These are phyloP conservation scores for Cyclotella sp. DNA, from an alignment of 108 stramenopile genomes.

Conservation along the genomic window DNA sequence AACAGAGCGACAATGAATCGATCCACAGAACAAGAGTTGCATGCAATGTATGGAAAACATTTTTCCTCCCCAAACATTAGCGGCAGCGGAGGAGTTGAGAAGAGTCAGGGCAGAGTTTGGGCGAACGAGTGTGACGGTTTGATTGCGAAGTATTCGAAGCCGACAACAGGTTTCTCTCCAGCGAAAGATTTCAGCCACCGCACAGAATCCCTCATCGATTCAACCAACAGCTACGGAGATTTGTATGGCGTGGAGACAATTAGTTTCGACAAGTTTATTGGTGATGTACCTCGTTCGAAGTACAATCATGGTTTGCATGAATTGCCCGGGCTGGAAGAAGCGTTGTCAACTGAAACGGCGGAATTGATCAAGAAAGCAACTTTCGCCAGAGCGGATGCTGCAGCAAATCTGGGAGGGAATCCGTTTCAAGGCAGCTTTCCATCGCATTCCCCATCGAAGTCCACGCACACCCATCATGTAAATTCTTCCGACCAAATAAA, in stretches of 20 bases:
- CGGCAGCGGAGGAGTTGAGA: neutral
- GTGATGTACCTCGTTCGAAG: neutral
- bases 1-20: constrained; percentile 6
- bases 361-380: constrained; percentile 14
- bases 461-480: neutral
- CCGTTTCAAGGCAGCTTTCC: neutral
- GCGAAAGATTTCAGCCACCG: no score
- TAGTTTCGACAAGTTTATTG: constrained; percentile 8
- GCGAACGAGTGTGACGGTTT: neutral
- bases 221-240: constrained; percentile 10
- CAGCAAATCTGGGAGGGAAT: neutral
- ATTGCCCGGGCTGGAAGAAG: neutral
- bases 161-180: neutral
- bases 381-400: neutral
- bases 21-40: constrained; percentile 5
- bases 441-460: neutral
- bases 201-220: constrained; percentile 1
- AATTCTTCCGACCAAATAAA: neutral
- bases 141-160: constrained; percentile 13
- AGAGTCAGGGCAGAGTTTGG: neutral
- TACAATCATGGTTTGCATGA: neutral
- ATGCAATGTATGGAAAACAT: constrained; percentile 16
- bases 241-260: constrained; percentile 2
- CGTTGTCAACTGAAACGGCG: neutral
- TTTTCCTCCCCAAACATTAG: neutral